Conservation (phyloP, 331 rosid genomes). For the Quercus tomentella region DNA sequence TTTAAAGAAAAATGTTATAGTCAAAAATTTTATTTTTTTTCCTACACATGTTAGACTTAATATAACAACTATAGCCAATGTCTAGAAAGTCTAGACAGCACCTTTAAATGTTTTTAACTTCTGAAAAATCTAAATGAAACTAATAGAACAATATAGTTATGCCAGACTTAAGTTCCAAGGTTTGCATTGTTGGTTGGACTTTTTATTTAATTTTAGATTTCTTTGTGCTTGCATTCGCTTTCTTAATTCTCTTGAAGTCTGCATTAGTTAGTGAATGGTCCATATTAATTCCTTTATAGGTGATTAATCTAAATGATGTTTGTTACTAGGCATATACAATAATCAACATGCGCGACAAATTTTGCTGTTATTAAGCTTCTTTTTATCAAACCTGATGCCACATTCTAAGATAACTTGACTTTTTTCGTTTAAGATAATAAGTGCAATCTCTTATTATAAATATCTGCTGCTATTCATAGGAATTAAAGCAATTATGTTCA, state of each 20-base stretch:
- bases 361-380: not conserved
- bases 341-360: not conserved
- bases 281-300: not conserved
- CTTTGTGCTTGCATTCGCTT: not conserved
- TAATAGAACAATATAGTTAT: no score
- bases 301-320: not conserved
- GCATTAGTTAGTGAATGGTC: not conserved
- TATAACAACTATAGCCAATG: no score
- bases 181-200: not conserved
- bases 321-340: not conserved
- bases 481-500: slow-evolving; percentile 85
- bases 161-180: not conserved
- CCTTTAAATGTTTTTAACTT: no score
- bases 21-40: no score
- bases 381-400: not conserved
- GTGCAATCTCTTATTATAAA: not conserved
- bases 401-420: not conserved
- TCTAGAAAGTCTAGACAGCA: no score
- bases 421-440: not conserved
- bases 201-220: no score
- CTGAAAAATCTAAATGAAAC: no score
- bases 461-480: slow-evolving; percentile 39
- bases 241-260: not conserved
- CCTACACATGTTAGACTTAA: no score
- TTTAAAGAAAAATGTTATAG: no score